Evolutionary conservation across 2,329 filamentous ascomycete species (phyloP).

Genomic region (Colletotrichum incanum): DNA sequence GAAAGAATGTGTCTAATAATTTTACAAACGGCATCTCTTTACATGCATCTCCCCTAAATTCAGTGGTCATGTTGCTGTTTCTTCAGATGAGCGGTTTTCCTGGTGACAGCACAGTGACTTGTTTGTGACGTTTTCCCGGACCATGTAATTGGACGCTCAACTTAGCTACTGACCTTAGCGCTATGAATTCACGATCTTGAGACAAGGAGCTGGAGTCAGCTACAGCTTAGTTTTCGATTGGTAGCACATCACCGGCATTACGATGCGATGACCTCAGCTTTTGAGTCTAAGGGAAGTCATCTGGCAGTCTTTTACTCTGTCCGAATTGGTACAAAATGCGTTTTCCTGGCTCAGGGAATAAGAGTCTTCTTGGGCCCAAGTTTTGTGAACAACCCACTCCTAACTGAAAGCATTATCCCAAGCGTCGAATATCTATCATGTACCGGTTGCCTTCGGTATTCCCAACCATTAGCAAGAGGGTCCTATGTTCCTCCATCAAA

Average conservation of each 20-base stretch:
- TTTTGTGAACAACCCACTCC: neutral
- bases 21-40: neutral
- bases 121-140: neutral
- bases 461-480: neutral
- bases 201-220: neutral
- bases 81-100: neutral
- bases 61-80: neutral
- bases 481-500: neutral
- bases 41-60: neutral
- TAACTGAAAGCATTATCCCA: neutral
- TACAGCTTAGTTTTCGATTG: neutral
- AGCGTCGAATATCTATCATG: neutral
- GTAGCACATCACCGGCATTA: neutral
- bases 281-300: neutral
- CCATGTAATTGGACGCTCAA: neutral
- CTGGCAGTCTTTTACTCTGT: neutral
- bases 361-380: no score
- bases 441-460: neutral
- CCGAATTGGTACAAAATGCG: neutral
- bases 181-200: neutral
- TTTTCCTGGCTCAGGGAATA: neutral
- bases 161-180: neutral
- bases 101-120: neutral
- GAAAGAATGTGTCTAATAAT: neutral
- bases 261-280: neutral